A percentile compares a stretch with the other conserved stretches of the same genome.
Evolutionary conservation across 345 rosid genomes (phyloP).

Genomic region (Hypericum perforatum): DNA sequence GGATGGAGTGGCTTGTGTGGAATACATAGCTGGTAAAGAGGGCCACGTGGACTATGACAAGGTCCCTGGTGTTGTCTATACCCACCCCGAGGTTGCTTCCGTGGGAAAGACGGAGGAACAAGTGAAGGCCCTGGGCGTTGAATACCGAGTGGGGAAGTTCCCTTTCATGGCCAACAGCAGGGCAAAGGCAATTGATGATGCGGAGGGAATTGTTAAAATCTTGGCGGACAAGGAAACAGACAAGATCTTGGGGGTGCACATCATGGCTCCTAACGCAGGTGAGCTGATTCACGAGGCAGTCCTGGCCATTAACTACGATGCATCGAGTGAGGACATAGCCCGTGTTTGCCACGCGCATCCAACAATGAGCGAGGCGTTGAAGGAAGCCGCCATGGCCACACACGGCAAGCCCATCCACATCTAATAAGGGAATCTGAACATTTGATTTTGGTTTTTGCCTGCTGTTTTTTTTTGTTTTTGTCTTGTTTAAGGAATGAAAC

Average conservation of each 20-base stretch:
- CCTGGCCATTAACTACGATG: constrained; percentile 76
- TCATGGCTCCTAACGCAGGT: constrained; percentile 91
- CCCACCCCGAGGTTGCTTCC: constrained; percentile 96
- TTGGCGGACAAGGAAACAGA: constrained; percentile 92
- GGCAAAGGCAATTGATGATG: constrained; percentile 93
- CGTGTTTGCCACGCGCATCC: constrained; percentile 99
- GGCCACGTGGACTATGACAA: constrained; percentile 96
- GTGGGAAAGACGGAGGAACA: constrained; percentile 98
- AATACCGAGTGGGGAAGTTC: constrained; percentile 85
- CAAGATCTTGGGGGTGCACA: constrained; percentile 94
- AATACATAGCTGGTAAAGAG: constrained; percentile 90
- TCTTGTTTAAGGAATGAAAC: no score
- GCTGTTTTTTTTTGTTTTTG: not conserved
- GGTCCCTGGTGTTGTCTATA: constrained; percentile 97
- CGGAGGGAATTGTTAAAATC: constrained; percentile 87
- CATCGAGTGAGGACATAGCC: constrained; percentile 89
- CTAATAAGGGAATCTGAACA: constrained; percentile 14
- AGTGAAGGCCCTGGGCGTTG: constrained; percentile 67
- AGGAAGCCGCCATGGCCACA: constrained; percentile 99
- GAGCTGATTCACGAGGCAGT: constrained; percentile 97
- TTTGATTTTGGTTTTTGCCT: not conserved
- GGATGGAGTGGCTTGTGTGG: constrained; percentile 97
- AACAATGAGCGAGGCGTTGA: constrained; percentile 97
- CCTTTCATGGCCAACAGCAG: constrained; percentile 97
- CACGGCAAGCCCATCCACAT: constrained; percentile 98